phyloP scores from a whole-genome alignment of 805 yeast genomes.

The Pichia kluyveri region DNA sequence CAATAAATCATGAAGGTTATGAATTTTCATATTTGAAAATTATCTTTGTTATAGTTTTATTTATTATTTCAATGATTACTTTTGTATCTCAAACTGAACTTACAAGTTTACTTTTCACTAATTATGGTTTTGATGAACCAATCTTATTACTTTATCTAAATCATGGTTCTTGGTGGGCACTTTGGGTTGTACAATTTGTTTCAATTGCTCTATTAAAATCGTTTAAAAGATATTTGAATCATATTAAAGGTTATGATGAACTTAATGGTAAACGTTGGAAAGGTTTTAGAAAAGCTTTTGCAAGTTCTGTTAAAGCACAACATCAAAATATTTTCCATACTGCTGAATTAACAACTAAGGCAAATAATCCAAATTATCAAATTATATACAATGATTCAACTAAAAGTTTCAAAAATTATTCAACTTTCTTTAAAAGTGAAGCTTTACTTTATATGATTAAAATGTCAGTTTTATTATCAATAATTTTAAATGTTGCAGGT shows the following conservation, averaged over 20 bases:
- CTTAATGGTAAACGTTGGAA: constrained; percentile 22
- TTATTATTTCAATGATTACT: constrained; percentile 40
- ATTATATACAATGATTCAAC: constrained; percentile 21
- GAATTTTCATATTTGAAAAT: constrained; percentile 29
- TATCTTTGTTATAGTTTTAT: constrained; percentile 37
- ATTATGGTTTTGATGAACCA: constrained; percentile 57
- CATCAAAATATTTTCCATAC: constrained; percentile 34
- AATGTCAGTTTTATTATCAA: constrained; percentile 36
- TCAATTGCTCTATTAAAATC: constrained; percentile 40
- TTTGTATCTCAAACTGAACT: constrained; percentile 78
- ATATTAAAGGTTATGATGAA: constrained; percentile 14
- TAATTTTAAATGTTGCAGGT: constrained; percentile 67
- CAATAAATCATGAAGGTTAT: constrained; percentile 4
- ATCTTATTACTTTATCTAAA: constrained; percentile 56
- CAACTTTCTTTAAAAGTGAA: constrained; percentile 32
- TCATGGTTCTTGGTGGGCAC: constrained; percentile 68
- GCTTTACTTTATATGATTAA: constrained; percentile 40
- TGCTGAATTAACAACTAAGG: constrained; percentile 25
- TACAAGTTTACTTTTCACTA: constrained; percentile 57
- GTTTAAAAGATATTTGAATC: constrained; percentile 17
- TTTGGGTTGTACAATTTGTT: constrained; percentile 63
- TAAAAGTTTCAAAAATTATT: constrained; percentile 19
- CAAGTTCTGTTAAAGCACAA: constrained; percentile 32
- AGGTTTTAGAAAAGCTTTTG: constrained; percentile 24
- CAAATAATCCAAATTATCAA: constrained; percentile 22